Evolutionary conservation across 768 basidiomycete genomes (phyloP), one percentile per base, ranked within the genome.

Genomic region (Lactarius indigo): DNA sequence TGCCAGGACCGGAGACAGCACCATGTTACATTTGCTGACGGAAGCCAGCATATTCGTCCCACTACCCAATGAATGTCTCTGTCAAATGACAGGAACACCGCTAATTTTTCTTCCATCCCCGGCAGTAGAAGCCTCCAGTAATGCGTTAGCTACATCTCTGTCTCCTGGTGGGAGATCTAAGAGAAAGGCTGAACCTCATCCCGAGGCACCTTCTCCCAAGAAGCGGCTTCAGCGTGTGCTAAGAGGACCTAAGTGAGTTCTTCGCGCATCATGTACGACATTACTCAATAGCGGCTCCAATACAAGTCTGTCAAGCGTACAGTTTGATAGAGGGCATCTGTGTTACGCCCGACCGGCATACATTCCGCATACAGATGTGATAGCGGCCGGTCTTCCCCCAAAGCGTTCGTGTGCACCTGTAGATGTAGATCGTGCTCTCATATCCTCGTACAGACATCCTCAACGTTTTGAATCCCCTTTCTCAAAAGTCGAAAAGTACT

Each of bases 31-130:
- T 74, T 79, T 98, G 12, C 83, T 98, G 20, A 81, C 87, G 2
- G 83, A 88, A 63, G 87, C 88, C 0, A 89, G 86, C 12, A 68
- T 96, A 20, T 98, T 94, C 74, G 73, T 90, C 18, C 79, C 89
- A 2, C 76, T 97, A 26, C 90, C 90, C 0, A 96, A 97, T 72
- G 87, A 85, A 23, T 96, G 93, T 73, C 83, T 89, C 42, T 90
- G 90, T 68, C 96, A 98, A 75, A 74, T 97, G 64, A 85, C 88
- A 0, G 96, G 96, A 5, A 79, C 80, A 41, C 88, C 91, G 0
- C 74, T 96, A 28, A 78, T 86, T 30, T 80, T 82, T 42, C 69
- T 78, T 1, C 77, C 76, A 17, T 69, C 77, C 70, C 75, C 76
- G 28, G 52, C 55, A 33, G 41, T 61, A 30, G 39, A 55, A 39